A percentile compares a stretch with the other conserved stretches of the same genome.
Conservation (phyloP, 2,329 filamentous ascomycete genomes). For the Remersonia thermophila region DNA sequence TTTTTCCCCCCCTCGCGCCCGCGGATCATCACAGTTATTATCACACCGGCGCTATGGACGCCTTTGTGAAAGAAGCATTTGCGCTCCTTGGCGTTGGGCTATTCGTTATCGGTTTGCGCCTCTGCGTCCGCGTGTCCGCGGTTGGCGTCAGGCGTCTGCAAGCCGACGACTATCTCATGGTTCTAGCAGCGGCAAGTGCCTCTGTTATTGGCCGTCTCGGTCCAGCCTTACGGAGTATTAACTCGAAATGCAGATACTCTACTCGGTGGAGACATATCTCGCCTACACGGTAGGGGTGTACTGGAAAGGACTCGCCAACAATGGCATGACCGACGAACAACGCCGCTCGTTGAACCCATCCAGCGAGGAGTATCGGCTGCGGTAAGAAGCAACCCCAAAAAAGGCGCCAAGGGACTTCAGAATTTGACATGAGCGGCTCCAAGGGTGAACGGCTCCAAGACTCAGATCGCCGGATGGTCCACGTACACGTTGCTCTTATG, state of each 20-base stretch:
- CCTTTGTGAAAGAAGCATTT: slow-evolving; percentile 34
- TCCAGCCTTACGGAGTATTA: background rate
- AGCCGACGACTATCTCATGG: slow-evolving; percentile 47
- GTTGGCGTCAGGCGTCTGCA: slow-evolving; percentile 38
- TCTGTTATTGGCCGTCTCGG: background rate
- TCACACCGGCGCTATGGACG: background rate
- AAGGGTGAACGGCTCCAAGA: slow-evolving; percentile 26
- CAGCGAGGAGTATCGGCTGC: slow-evolving; percentile 20
- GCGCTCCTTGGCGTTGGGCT: slow-evolving; percentile 38
- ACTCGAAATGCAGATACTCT: slow-evolving; percentile 7
- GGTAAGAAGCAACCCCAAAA: slow-evolving; percentile 12
- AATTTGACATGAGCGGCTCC: too few relatives aligned
- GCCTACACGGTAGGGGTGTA: slow-evolving; percentile 20
- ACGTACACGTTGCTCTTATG: slow-evolving; percentile 19
- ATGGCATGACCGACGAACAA: slow-evolving; percentile 21
- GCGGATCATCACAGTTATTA: too few relatives aligned
- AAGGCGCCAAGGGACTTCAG: too few relatives aligned
- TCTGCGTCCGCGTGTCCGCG: slow-evolving; percentile 33
- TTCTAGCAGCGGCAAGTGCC: slow-evolving; percentile 36
- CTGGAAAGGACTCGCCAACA: slow-evolving; percentile 22
- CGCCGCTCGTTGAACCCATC: slow-evolving; percentile 16
- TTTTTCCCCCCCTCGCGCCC: too few relatives aligned
- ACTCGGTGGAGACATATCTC: slow-evolving; percentile 18
- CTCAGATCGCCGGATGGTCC: slow-evolving; percentile 21
- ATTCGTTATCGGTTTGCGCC: slow-evolving; percentile 37